Conservation (phyloP, 768 basidiomycete species). For the Termitomyces sp. region DNA sequence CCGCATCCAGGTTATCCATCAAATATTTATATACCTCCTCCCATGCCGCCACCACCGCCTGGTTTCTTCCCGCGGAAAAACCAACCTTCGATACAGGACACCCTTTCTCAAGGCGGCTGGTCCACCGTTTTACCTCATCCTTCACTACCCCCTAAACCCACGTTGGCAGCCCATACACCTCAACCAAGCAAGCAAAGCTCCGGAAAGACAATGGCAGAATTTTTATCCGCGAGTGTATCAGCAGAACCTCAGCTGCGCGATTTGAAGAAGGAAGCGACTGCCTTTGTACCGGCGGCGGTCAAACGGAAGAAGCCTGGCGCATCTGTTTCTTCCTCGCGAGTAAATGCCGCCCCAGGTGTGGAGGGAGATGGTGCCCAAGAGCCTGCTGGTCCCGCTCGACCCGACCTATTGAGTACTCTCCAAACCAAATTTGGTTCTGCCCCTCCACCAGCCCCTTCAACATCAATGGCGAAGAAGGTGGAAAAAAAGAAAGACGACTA, state of each 20-base stretch:
- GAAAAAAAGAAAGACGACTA: slow-evolving; percentile 62
- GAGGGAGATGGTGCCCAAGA: slow-evolving; percentile 23
- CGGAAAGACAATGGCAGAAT: slow-evolving; percentile 23
- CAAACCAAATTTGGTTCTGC: slow-evolving; percentile 53
- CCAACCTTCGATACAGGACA: slow-evolving; percentile 63
- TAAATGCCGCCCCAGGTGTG: slow-evolving; percentile 65
- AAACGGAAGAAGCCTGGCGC: slow-evolving; percentile 62
- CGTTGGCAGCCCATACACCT: slow-evolving; percentile 19
- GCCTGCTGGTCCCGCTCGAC: slow-evolving; percentile 37
- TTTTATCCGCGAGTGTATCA: slow-evolving; percentile 64
- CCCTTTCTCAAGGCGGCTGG: slow-evolving; percentile 54
- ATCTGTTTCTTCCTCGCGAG: slow-evolving; percentile 28
- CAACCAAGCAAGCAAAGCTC: slow-evolving; percentile 29
- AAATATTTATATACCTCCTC: slow-evolving; percentile 19
- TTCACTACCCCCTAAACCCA: slow-evolving; percentile 39
- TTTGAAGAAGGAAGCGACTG: slow-evolving; percentile 90
- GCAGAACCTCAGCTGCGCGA: slow-evolving; percentile 88
- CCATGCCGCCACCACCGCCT: slow-evolving; percentile 46
- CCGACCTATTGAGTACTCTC: slow-evolving; percentile 61
- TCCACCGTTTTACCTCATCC: slow-evolving; percentile 28
- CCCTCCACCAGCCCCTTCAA: slow-evolving; percentile 17
- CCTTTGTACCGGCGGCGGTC: slow-evolving; percentile 80
- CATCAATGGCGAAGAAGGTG: slow-evolving; percentile 17
- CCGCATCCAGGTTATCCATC: slow-evolving; percentile 25
- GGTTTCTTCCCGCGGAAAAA: slow-evolving; percentile 59